These are phyloP conservation scores for Termitomyces sp. DNA, from an alignment of 768 basidiomycete genomes.

Conservation along the genomic window DNA sequence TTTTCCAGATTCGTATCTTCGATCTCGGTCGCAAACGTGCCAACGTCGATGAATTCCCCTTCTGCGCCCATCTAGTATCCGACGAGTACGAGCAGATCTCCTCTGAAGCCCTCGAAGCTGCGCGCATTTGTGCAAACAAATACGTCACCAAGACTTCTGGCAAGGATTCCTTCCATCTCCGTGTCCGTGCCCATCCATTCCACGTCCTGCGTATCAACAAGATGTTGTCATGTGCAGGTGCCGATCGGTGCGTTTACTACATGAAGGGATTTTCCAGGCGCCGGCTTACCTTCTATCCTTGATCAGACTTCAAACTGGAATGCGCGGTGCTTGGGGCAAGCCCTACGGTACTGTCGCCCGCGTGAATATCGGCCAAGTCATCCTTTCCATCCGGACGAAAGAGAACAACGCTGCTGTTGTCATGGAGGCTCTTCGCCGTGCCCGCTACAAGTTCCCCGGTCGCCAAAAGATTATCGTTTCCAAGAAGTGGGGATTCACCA, in stretches of 20 bases:
- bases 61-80: constrained; percentile 93
- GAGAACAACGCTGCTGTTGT: constrained; percentile 83
- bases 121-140: constrained; percentile 99
- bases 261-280: not conserved
- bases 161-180: constrained; percentile 98
- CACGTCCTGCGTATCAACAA: constrained; percentile 99
- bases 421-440: constrained; percentile 94
- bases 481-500: constrained; percentile 99
- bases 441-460: constrained; percentile 99
- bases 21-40: constrained; percentile 96
- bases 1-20: constrained; percentile 84
- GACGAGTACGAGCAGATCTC: constrained; percentile 98
- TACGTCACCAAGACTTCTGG: constrained; percentile 97
- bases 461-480: constrained; percentile 96
- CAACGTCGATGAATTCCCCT: constrained; percentile 96
- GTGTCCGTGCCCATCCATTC: constrained; percentile 97
- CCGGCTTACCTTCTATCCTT: not conserved
- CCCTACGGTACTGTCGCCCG: constrained; percentile 95
- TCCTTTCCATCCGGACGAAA: constrained; percentile 83
- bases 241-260: constrained; percentile 71
- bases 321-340: constrained; percentile 99
- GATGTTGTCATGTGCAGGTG: constrained; percentile 99
- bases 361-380: constrained; percentile 96
- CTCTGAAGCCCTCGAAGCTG: constrained; percentile 93
- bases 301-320: constrained; percentile 85